These are phyloP conservation scores for Trebouxia sp. DNA, from an alignment of 139 green algal genomes.

Conservation along the genomic window DNA sequence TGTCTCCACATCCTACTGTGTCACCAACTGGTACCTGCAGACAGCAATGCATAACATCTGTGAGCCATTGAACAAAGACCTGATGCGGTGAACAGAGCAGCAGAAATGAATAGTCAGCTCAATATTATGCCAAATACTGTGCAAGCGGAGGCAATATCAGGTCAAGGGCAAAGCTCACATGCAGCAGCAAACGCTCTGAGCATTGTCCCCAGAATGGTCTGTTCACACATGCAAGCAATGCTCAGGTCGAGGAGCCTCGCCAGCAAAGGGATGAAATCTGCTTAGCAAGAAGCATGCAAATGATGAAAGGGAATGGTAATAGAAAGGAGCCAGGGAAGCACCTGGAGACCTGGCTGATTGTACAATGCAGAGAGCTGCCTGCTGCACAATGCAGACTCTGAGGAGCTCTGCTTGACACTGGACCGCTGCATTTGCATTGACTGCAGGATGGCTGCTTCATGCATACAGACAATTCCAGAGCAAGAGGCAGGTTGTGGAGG, in stretches of 20 bases:
- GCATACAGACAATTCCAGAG: not conserved
- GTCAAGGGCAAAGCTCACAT: not conserved
- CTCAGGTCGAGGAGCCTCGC: no score
- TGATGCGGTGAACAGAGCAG: no score
- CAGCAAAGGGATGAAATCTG: no score
- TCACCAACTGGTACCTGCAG: slow-evolving; percentile 85
- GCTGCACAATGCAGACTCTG: slow-evolving; percentile 68
- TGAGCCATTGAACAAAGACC: no score
- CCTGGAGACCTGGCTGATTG: slow-evolving; percentile 22
- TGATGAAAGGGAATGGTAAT: not conserved
- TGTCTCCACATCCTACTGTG: slow-evolving; percentile 97
- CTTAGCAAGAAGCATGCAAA: no score
- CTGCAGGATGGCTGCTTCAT: not conserved
- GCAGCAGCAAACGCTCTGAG: not conserved
- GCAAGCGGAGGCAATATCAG: no score
- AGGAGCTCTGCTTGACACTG: slow-evolving; percentile 79
- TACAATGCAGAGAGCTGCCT: not conserved
- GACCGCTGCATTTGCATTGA: slow-evolving; percentile 78
- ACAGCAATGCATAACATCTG: no score
- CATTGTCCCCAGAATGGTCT: no score
- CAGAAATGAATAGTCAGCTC: no score
- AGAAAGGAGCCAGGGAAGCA: not conserved
- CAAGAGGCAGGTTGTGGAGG: no score
- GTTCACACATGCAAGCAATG: no score
- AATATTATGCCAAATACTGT: no score